These are phyloP conservation scores for Ostreobium quekettii DNA, from an alignment of 139 green algal genomes.

Conservation along the genomic window DNA sequence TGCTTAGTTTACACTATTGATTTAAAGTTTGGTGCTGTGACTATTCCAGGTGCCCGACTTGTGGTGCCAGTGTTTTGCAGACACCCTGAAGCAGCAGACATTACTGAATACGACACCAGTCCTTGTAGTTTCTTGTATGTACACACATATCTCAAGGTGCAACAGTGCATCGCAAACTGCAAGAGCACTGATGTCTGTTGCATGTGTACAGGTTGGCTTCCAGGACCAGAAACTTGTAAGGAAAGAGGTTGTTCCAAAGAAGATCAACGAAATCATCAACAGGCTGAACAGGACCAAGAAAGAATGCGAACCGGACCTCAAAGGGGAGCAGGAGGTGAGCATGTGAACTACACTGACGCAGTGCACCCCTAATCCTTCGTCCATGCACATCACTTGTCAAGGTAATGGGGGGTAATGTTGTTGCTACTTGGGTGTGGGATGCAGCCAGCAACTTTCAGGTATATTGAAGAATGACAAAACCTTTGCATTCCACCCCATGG, in stretches of 20 bases:
- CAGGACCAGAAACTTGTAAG: slow-evolving; percentile 60
- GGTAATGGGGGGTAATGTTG: neutral
- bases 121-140: too few species aligned
- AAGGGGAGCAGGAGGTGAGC: slow-evolving; percentile 50
- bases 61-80: too few species aligned
- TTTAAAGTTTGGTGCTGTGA: too few species aligned
- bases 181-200: neutral
- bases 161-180: too few species aligned
- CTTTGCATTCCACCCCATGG: neutral
- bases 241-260: slow-evolving; percentile 57
- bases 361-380: neutral
- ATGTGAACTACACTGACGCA: neutral
- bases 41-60: too few species aligned
- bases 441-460: neutral
- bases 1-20: too few species aligned
- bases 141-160: too few species aligned
- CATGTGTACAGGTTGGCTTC: slow-evolving; percentile 71
- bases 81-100: too few species aligned
- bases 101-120: too few species aligned
- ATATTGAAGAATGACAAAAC: neutral
- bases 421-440: neutral
- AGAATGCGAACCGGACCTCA: slow-evolving; percentile 73
- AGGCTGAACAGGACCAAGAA: slow-evolving; percentile 81
- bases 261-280: slow-evolving; percentile 89
- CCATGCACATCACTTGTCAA: neutral